These are phyloP conservation scores for Zygosaccharomyces siamensis DNA, from an alignment of 805 yeast species.

Conservation along the genomic window DNA sequence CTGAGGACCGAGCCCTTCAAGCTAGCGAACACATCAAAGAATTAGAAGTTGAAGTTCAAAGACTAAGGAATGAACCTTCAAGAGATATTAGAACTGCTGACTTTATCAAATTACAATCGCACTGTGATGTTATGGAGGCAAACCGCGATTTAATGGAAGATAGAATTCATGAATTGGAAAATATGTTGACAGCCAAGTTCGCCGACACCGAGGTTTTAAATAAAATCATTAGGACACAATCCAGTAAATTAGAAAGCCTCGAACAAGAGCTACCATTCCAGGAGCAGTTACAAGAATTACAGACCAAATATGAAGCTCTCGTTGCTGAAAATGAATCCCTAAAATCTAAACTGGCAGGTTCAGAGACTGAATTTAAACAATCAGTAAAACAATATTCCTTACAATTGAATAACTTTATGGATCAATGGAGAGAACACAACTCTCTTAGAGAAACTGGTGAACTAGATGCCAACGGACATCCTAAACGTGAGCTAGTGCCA, in stretches of 20 bases:
- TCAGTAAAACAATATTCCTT: slow-evolving; percentile 26
- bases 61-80: slow-evolving; percentile 24
- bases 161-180: slow-evolving; percentile 45
- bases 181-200: slow-evolving; percentile 49
- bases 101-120: slow-evolving; percentile 14
- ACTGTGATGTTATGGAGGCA: slow-evolving; percentile 35
- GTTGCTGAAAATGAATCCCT: slow-evolving; percentile 41
- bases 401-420: slow-evolving; percentile 28
- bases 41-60: slow-evolving; percentile 40
- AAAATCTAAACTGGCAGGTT: slow-evolving; percentile 37
- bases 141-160: slow-evolving; percentile 43
- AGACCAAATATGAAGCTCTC: slow-evolving; percentile 42
- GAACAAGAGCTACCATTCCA: slow-evolving; percentile 42
- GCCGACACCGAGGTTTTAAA: slow-evolving; percentile 51
- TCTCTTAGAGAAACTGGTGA: slow-evolving; percentile 3
- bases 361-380: slow-evolving; percentile 32
- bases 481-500: slow-evolving; percentile 11
- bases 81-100: slow-evolving; percentile 28
- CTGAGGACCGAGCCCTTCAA: slow-evolving; percentile 47
- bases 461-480: slow-evolving; percentile 11
- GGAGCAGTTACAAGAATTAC: slow-evolving; percentile 46
- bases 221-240: slow-evolving; percentile 50
- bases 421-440: slow-evolving; percentile 21
- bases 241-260: slow-evolving; percentile 42
- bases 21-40: slow-evolving; percentile 52